phyloP scores from a whole-genome alignment of 805 yeast genomes.

The Myxozyma neotropica region DNA sequence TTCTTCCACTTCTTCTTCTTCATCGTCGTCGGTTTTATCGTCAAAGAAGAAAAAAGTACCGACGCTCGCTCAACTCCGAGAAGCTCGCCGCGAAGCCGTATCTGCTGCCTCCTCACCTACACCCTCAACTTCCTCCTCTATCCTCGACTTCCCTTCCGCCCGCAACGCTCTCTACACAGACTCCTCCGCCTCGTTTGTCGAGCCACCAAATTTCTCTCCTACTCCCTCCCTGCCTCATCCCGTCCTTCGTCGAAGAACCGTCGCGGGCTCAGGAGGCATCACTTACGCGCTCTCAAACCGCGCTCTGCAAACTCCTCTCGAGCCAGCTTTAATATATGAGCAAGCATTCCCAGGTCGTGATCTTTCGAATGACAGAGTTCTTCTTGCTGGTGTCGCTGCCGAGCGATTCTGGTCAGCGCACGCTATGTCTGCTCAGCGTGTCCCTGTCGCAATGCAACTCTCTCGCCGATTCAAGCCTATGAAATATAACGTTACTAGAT shows the following conservation, averaged over 20 bases:
- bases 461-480: constrained; percentile 2
- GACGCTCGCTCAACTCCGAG: background rate
- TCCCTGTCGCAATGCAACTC: background rate
- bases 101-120: background rate
- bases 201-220: background rate
- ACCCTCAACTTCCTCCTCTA: background rate
- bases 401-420: background rate
- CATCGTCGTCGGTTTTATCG: background rate
- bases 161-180: constrained; percentile 3
- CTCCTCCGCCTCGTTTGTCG: background rate
- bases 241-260: background rate
- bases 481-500: background rate
- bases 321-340: background rate
- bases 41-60: background rate
- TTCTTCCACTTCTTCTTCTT: background rate
- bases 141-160: background rate
- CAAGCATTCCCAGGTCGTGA: constrained; percentile 18
- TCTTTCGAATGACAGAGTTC: background rate
- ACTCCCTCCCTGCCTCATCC: constrained; percentile 5
- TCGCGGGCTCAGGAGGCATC: constrained; percentile 16
- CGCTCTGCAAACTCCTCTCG: constrained; percentile 7
- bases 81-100: background rate
- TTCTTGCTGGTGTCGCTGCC: constrained; percentile 11
- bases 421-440: background rate
- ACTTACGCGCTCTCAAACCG: constrained; percentile 13